phyloP scores from a whole-genome alignment of 306 rosid species.

The Clitoria ternatea region DNA sequence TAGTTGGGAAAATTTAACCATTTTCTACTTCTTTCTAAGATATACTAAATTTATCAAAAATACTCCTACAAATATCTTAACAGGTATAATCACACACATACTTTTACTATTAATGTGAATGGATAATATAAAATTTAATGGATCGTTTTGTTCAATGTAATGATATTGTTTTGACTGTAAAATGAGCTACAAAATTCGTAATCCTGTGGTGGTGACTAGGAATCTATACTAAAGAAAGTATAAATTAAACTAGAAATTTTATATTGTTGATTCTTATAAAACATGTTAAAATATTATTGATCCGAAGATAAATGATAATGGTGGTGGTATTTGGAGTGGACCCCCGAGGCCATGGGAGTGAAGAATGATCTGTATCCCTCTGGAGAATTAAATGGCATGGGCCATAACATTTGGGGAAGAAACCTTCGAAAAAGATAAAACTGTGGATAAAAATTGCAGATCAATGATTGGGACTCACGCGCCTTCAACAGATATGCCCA shows the following conservation, averaged over 20 bases:
- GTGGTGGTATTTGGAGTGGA: neutral
- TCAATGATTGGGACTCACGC: conserved; percentile 31
- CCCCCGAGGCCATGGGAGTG: too few species aligned
- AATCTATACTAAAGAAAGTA: neutral
- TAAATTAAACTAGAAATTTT: neutral
- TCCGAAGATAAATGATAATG: conserved; percentile 9
- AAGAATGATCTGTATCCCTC: conserved; percentile 40
- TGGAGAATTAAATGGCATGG: conserved; percentile 49
- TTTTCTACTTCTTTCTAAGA: neutral
- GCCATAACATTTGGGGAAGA: conserved; percentile 18
- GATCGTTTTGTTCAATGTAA: neutral
- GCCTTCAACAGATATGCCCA: conserved; percentile 6
- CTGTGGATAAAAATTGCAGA: conserved; percentile 13
- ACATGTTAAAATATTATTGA: neutral
- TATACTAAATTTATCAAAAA: neutral
- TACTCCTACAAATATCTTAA: too few species aligned
- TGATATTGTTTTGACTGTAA: neutral
- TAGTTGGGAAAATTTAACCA: neutral
- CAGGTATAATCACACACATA: too few species aligned
- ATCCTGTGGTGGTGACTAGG: neutral
- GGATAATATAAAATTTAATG: neutral
- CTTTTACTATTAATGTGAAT: too few species aligned
- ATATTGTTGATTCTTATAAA: neutral
- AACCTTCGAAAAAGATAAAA: conserved; percentile 28
- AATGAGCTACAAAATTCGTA: neutral